phyloP scores from a whole-genome alignment of 2,329 filamentous ascomycete species.

The Nigrospora oryzae region DNA sequence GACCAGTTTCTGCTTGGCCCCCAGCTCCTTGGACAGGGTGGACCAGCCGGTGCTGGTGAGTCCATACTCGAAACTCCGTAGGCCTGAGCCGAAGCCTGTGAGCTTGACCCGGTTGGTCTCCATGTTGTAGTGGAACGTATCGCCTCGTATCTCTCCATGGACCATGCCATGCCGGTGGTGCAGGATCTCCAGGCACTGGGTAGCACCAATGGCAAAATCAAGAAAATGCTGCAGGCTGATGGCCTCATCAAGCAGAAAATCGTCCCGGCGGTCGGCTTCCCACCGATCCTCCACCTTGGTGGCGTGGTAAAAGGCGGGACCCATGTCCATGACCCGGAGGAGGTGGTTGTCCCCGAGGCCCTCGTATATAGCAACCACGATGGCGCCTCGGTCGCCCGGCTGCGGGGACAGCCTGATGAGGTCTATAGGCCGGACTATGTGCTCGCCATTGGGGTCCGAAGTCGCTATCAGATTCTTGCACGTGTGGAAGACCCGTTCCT shows the following conservation, averaged over 20 bases:
- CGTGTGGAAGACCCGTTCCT: constrained; percentile 84
- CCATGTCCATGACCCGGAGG: constrained; percentile 63
- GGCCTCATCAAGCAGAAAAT: constrained; percentile 43
- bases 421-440: constrained; percentile 76
- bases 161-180: constrained; percentile 82
- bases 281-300: constrained; percentile 43
- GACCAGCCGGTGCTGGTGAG: constrained; percentile 83
- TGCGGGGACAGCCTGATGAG: constrained; percentile 63
- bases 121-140: constrained; percentile 80
- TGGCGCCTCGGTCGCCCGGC: constrained; percentile 58
- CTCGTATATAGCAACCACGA: constrained; percentile 76
- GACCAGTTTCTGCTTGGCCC: constrained; percentile 80
- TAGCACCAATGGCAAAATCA: constrained; percentile 83
- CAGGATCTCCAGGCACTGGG: constrained; percentile 80
- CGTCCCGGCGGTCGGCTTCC: constrained; percentile 32
- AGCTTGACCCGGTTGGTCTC: constrained; percentile 67
- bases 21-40: constrained; percentile 70
- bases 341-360: constrained; percentile 69
- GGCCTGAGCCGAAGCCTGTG: constrained; percentile 77
- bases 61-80: constrained; percentile 84
- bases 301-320: constrained; percentile 62
- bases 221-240: constrained; percentile 72
- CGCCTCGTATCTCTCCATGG: constrained; percentile 83
- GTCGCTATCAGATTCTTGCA: constrained; percentile 63
- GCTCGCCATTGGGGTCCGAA: constrained; percentile 63